A percentile compares a stretch with the other conserved stretches of the same genome.
Conservation (phyloP, 2,329 filamentous ascomycete genomes). For the Fusarium sp. region DNA sequence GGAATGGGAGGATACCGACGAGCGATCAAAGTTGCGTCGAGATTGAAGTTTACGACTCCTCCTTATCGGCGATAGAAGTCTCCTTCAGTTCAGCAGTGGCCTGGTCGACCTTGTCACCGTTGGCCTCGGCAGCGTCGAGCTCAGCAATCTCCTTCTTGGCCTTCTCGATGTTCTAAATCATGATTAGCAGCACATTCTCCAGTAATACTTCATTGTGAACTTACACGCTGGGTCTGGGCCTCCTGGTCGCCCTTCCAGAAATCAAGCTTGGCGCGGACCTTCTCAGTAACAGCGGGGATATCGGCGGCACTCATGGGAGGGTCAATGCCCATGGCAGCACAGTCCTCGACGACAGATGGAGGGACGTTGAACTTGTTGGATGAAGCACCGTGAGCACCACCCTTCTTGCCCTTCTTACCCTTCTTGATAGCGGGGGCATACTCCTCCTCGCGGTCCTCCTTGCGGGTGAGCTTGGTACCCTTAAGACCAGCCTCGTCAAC, state of each 20-base stretch:
- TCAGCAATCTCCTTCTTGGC: slow-evolving; percentile 95
- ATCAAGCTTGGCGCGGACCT: slow-evolving; percentile 90
- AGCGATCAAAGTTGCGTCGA: slow-evolving; percentile 7
- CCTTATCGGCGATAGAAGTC: slow-evolving; percentile 63
- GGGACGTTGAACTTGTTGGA: slow-evolving; percentile 80
- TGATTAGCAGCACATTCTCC: slow-evolving; percentile 45
- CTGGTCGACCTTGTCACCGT: slow-evolving; percentile 65
- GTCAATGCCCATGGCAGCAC: slow-evolving; percentile 83
- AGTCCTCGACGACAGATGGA: slow-evolving; percentile 91
- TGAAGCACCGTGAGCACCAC: slow-evolving; percentile 60
- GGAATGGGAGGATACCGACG: slow-evolving; percentile 27
- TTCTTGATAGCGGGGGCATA: slow-evolving; percentile 85
- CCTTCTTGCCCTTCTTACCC: slow-evolving; percentile 85
- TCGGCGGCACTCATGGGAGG: slow-evolving; percentile 88
- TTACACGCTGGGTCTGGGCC: slow-evolving; percentile 88
- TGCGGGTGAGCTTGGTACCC: slow-evolving; percentile 84
- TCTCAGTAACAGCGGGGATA: slow-evolving; percentile 81
- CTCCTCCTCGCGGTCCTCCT: slow-evolving; percentile 88
- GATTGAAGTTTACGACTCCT: slow-evolving; percentile 55
- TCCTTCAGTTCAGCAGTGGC: slow-evolving; percentile 64
- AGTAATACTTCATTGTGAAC: slow-evolving; percentile 47
- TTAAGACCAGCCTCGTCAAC: slow-evolving; percentile 87
- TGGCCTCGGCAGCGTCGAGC: slow-evolving; percentile 72
- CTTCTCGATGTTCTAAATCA: slow-evolving; percentile 87
- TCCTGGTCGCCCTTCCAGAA: slow-evolving; percentile 93